Conservation (phyloP, 2,329 filamentous ascomycete species). For the Tolypocladium amazonense region DNA sequence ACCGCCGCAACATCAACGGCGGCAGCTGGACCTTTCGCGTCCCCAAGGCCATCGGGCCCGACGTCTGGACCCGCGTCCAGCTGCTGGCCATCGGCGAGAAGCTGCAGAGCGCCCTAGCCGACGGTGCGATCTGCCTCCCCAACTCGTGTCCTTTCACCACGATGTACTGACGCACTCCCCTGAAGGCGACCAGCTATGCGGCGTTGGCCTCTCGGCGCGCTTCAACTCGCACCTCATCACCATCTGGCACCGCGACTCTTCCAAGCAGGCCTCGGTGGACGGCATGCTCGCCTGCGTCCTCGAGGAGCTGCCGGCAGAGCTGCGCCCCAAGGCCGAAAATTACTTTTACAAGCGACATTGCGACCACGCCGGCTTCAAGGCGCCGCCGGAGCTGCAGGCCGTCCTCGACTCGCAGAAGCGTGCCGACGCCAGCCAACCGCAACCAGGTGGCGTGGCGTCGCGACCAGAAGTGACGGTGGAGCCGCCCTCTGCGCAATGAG, state of each 20-base stretch:
- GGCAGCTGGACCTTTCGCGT: slow-evolving; percentile 92
- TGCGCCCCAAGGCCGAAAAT: slow-evolving; percentile 59
- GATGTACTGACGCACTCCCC: background rate
- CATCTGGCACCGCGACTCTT: slow-evolving; percentile 86
- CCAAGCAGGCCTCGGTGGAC: slow-evolving; percentile 69
- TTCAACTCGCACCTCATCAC: slow-evolving; percentile 85
- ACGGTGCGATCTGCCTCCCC: slow-evolving; percentile 36
- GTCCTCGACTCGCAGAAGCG: slow-evolving; percentile 46
- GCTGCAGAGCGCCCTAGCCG: slow-evolving; percentile 62
- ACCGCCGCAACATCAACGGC: slow-evolving; percentile 74
- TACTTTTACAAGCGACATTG: slow-evolving; percentile 86
- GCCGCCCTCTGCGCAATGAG: slow-evolving; percentile 14
- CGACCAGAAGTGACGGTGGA: slow-evolving; percentile 15
- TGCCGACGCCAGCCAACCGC: slow-evolving; percentile 23
- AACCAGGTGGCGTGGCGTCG: slow-evolving; percentile 8
- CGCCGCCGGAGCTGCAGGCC: slow-evolving; percentile 46
- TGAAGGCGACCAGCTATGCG: slow-evolving; percentile 76
- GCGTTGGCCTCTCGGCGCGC: slow-evolving; percentile 75
- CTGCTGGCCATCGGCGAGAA: slow-evolving; percentile 76
- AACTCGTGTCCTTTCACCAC: background rate
- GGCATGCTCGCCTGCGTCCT: slow-evolving; percentile 63
- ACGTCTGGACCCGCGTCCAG: slow-evolving; percentile 74
- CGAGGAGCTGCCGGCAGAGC: slow-evolving; percentile 59
- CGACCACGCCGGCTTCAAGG: slow-evolving; percentile 75
- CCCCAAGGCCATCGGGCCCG: slow-evolving; percentile 59